These are phyloP conservation scores for Mucor ambiguus DNA, from an alignment of 371 early-diverging fungal genomes.

Conservation along the genomic window DNA sequence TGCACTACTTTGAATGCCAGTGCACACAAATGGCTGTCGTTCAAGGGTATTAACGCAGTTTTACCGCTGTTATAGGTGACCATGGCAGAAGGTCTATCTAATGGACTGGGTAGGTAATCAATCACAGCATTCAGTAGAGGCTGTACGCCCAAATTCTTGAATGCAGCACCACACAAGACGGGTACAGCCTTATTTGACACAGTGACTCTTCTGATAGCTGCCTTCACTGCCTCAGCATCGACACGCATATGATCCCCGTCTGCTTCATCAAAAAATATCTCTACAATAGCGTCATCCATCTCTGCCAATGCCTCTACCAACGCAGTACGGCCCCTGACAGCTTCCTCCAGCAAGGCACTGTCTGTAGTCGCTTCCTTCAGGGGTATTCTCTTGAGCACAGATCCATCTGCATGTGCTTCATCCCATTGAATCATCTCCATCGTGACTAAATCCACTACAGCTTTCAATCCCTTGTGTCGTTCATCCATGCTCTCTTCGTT, in stretches of 20 bases:
- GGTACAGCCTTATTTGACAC: constrained; percentile 73
- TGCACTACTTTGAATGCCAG: constrained; percentile 94
- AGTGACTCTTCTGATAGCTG: constrained; percentile 76
- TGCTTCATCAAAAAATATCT: constrained; percentile 72
- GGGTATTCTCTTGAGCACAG: constrained; percentile 34
- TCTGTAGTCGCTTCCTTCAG: constrained; percentile 30
- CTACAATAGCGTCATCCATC: constrained; percentile 84
- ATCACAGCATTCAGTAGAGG: constrained; percentile 78
- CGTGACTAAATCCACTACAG: constrained; percentile 79
- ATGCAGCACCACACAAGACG: constrained; percentile 90
- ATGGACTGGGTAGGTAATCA: constrained; percentile 87
- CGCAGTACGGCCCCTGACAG: constrained; percentile 56
- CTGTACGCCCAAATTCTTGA: constrained; percentile 83
- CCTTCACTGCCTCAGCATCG: constrained; percentile 57
- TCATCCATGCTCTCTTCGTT: constrained; percentile 44
- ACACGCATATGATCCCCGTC: constrained; percentile 72
- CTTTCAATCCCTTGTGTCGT: constrained; percentile 38
- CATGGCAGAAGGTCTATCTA: constrained; percentile 67
- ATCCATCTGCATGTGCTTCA: constrained; percentile 52
- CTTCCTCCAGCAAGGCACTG: constrained; percentile 46
- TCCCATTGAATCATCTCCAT: constrained; percentile 79
- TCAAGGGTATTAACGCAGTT: constrained; percentile 32
- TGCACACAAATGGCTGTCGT: constrained; percentile 71
- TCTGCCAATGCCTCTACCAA: constrained; percentile 88
- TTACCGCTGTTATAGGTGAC: constrained; percentile 50